phyloP scores from a whole-genome alignment of 2,329 filamentous ascomycete species.

The Akanthomyces muscarius region DNA sequence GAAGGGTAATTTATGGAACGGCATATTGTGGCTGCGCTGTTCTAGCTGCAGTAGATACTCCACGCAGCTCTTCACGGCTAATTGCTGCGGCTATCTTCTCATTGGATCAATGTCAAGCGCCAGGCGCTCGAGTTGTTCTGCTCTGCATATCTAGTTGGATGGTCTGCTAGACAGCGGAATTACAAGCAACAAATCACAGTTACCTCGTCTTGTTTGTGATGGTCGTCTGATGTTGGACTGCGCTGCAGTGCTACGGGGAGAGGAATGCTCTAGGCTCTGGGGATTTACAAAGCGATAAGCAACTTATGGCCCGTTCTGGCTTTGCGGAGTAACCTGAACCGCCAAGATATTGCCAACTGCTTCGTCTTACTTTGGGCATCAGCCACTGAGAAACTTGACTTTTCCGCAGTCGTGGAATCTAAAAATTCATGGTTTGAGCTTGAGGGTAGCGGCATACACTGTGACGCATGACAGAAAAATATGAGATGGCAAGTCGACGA shows the following conservation, averaged over 20 bases:
- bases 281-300: not conserved
- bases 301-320: not conserved
- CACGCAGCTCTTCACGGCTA: not conserved
- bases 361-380: not conserved
- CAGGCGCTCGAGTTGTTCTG: too few relatives aligned
- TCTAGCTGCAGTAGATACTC: not conserved
- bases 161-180: too few relatives aligned
- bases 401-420: too few relatives aligned
- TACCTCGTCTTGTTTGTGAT: not conserved
- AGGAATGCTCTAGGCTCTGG: not conserved
- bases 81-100: not conserved
- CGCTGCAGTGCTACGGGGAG: not conserved
- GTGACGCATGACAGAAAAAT: not conserved
- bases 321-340: not conserved
- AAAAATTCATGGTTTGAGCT: not conserved
- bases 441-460: not conserved
- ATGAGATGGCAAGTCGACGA: not conserved
- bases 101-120: not conserved
- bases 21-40: not conserved
- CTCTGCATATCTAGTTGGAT: too few relatives aligned
- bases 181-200: not conserved
- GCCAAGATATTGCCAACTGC: not conserved
- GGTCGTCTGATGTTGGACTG: not conserved
- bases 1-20: not conserved
- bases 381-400: not conserved